Conservation (phyloP, 148 eudicot genomes). For the Chenopodium berlandieri region DNA sequence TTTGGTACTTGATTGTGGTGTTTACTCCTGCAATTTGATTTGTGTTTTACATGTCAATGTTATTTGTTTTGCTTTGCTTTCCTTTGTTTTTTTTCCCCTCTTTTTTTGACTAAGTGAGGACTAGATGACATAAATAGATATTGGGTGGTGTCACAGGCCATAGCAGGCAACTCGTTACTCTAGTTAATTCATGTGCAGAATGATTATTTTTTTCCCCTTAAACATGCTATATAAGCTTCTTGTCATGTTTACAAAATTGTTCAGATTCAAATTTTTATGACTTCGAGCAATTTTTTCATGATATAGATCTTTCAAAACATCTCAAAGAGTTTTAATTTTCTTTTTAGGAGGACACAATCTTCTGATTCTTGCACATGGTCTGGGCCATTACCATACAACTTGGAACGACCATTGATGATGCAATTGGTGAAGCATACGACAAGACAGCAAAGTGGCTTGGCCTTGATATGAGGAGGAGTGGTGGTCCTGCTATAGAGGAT, state of each 20-base stretch:
- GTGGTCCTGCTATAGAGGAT: conserved; percentile 95
- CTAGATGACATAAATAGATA: too few relatives aligned
- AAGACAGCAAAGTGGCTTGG: conserved; percentile 99
- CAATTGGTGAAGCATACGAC: conserved; percentile 99
- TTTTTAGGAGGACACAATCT: conserved; percentile 92
- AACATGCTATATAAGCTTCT: not conserved
- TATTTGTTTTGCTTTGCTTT: too few relatives aligned
- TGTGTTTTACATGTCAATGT: too few relatives aligned
- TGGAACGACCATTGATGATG: conserved; percentile 95
- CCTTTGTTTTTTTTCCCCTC: too few relatives aligned
- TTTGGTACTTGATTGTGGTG: too few relatives aligned
- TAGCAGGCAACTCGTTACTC: not conserved
- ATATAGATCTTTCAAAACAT: not conserved
- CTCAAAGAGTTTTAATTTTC: not conserved
- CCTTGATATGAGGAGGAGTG: conserved; percentile 89
- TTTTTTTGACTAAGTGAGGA: too few relatives aligned
- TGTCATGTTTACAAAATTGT: not conserved
- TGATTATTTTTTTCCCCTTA: not conserved
- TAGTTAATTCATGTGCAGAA: not conserved
- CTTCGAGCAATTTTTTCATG: not conserved
- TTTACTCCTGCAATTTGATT: too few relatives aligned
- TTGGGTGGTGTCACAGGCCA: too few relatives aligned
- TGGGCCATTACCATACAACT: conserved; percentile 90
- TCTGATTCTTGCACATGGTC: conserved; percentile 78
- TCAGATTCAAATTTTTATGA: not conserved